These are phyloP conservation scores for Lichina pygmaea DNA, from an alignment of 495 filamentous ascomycete genomes.

Conservation along the genomic window DNA sequence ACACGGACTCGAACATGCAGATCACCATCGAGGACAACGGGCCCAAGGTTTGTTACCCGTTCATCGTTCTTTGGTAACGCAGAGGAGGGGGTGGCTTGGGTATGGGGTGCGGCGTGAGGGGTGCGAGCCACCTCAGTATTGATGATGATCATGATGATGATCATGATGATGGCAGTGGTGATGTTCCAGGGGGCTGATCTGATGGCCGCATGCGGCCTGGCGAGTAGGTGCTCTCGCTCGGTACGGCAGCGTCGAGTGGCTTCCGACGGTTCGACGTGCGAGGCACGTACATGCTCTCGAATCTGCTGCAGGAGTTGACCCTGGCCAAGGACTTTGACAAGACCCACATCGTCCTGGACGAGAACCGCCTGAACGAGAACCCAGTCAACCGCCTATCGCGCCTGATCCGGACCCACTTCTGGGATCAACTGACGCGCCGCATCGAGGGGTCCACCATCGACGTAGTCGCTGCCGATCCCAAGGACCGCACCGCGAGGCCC, in stretches of 20 bases:
- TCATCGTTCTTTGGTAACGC: not conserved
- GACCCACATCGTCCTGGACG: slow-evolving; percentile 64
- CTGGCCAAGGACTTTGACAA: slow-evolving; percentile 68
- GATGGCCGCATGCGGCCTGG: no score
- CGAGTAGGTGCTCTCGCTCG: slow-evolving; percentile 40
- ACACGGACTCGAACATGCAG: slow-evolving; percentile 74
- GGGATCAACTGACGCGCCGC: slow-evolving; percentile 61
- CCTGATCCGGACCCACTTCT: slow-evolving; percentile 68
- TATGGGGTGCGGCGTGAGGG: no score
- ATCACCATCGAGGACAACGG: slow-evolving; percentile 92
- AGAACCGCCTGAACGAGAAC: slow-evolving; percentile 70
- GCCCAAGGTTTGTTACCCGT: slow-evolving; percentile 41
- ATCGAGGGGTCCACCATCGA: slow-evolving; percentile 80
- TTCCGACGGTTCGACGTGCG: slow-evolving; percentile 62
- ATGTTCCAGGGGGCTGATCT: no score
- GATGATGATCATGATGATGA: no score
- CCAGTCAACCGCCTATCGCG: slow-evolving; percentile 66
- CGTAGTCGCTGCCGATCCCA: slow-evolving; percentile 58
- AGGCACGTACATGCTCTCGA: slow-evolving; percentile 87
- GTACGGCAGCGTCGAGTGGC: slow-evolving; percentile 69
- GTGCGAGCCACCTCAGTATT: no score
- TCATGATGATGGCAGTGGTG: no score
- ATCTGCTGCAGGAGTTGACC: slow-evolving; percentile 77
- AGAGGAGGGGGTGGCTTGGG: no score
- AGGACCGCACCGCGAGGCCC: slow-evolving; percentile 73